Evolutionary conservation across 163 green algal species (phyloP), one percentile per base, ranked within the genome.

Genomic region (Scenedesmus sp.): DNA sequence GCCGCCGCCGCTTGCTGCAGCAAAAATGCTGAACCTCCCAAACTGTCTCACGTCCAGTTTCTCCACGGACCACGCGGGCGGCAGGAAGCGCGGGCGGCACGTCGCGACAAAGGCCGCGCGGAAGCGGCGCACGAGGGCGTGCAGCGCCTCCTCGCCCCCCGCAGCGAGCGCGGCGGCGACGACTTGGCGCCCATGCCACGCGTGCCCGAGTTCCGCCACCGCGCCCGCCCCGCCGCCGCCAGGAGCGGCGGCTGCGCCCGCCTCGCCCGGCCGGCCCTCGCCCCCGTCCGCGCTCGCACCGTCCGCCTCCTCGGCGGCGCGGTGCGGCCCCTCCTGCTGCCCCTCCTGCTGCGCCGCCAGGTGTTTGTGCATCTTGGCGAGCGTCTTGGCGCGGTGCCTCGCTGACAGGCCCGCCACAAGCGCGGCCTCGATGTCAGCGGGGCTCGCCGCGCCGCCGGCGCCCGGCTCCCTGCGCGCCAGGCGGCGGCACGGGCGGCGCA

Each of bases 51-150:
- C 44, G 7, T 87, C 88, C 20, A 70, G 63, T 75, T 94, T 87
- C 31, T 91, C 73, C 15, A 97, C 84, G 22, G 88, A 60, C 93
- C 93, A 97, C 20, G 82, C 80, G 0, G 78, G 44, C 0, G 93
- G 93, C 78, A 97, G 72, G 70, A 83, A 89, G 45, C 77, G 71
- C n/a, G 93, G 93, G 50, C 88, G 77, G 39, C 93, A 71, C 2
- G 84, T 75, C 26, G 89, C 78, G 28, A 96, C 87, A 82, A 97
- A 97, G 9, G 56, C 64, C 64, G 86, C 50, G n/a, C 93, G 77
- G 70, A 89, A 89, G 44, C 62, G 28, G n/a, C 42, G 36, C 53
- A 66, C 64, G 34, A 94, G 83, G 10, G 80, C 56, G 24, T 89
- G 80, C 73, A 97, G 75, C 50, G 71, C 90, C 34, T 87, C 81